Evolutionary conservation across 2,329 filamentous ascomycete genomes (phyloP).

Genomic region (Lasiodiplodia sp.): DNA sequence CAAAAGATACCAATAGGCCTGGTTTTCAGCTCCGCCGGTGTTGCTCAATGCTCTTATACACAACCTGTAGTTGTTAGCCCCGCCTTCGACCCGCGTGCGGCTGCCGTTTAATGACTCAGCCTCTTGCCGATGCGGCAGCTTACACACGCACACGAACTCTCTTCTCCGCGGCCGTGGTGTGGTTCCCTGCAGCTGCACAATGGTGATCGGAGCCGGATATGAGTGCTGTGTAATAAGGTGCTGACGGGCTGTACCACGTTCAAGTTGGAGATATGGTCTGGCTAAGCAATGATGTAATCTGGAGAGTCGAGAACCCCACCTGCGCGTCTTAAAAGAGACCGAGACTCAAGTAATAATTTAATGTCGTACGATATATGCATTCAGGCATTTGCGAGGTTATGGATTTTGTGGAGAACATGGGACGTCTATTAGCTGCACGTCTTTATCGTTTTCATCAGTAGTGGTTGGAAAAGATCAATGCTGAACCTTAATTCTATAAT

Average conservation of each 20-base stretch:
- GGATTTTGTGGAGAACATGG: background rate
- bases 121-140: constrained; percentile 11
- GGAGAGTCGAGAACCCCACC: background rate
- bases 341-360: background rate
- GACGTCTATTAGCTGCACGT: background rate
- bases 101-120: constrained; percentile 8
- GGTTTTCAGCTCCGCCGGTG: background rate
- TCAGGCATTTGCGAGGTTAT: background rate
- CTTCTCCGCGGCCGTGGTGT: background rate
- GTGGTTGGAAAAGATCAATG: background rate
- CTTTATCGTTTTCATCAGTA: background rate
- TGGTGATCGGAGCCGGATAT: no score
- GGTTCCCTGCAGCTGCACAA: background rate
- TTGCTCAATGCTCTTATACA: background rate
- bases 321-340: background rate
- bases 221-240: constrained; percentile 10
- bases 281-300: constrained; percentile 8
- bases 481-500: background rate
- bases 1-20: background rate
- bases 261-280: background rate
- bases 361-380: background rate
- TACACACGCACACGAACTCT: background rate
- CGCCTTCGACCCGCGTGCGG: background rate
- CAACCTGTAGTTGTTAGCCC: background rate
- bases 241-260: background rate